Base-by-base conservation (phyloP, 768 basidiomycete species). In the Vararia minispora region DNA sequence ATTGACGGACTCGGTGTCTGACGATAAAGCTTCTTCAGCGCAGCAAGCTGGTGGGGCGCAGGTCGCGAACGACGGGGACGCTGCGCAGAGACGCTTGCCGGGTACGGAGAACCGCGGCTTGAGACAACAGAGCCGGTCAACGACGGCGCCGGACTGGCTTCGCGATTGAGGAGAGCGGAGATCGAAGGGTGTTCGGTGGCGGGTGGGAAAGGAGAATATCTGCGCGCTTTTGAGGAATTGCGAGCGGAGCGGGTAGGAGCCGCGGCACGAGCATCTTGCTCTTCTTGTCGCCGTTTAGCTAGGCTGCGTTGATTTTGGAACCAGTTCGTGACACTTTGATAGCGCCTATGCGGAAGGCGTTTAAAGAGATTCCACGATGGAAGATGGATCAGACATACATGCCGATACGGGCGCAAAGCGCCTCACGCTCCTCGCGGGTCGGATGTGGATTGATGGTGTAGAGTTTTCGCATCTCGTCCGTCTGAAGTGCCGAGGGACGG, bases 281-380 rank as follows among this genome's bases (percentile, higher is more conserved):
- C 76, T 44, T 81, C 77, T 47, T 66, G 72, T 49, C 69, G 71
- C 61, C 80, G 81, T 64, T 79, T 80, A 23, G 79, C 74, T 46
- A 78, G 69, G 55, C 75, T 83, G 50, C 81, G 80, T 52, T 87
- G 82, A 51, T 85, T 84, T 65, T 86, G 83, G 56, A 87, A 87
- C 85, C 84, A 86, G 53, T 87, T 85, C 2, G 78, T 84, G 41
- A 87, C 76, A 40, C 75, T 81, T 58, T 83, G 76, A 59, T 79
- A 71, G 46, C 73, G 78, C 81, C 84, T 87, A 45, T 51, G 53
- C 56, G 50, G 55, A 51, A 54, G 45, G 35, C 24, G 41, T 25
- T 32, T 21, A 23, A 26, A 20, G 36, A 24, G 44, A 41, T 35
- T 37, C 11, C 27, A 24, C 31, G 33, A 37, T 34, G 33, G 21